phyloP scores from a whole-genome alignment of 352 stramenopile species.

The Elongisporangium prolatum region DNA sequence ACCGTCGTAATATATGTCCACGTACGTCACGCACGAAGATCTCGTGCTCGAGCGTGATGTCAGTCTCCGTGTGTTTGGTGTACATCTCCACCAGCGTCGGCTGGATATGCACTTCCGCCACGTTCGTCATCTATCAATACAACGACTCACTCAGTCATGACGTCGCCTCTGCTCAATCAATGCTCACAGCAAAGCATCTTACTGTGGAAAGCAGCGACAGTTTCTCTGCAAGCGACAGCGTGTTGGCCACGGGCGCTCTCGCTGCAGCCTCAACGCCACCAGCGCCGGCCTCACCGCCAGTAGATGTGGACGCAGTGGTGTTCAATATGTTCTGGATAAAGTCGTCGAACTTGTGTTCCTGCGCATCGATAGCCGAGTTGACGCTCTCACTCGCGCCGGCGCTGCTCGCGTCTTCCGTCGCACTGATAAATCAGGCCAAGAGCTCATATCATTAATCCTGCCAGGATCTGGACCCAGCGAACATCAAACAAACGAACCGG shows the following conservation, averaged over 20 bases:
- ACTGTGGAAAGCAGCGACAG: constrained; percentile 71
- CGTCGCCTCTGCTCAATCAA: background rate
- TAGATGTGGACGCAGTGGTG: constrained; percentile 21
- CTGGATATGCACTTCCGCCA: constrained; percentile 80
- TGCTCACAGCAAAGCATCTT: constrained; percentile 1
- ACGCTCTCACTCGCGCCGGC: constrained; percentile 33
- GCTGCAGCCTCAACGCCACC: constrained; percentile 19
- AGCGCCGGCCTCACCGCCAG: constrained; percentile 21
- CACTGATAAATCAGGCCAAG: constrained; percentile 13
- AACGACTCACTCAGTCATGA: background rate
- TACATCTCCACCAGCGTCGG: constrained; percentile 79
- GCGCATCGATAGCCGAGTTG: constrained; percentile 55
- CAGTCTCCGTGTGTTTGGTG: constrained; percentile 80
- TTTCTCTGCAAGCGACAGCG: constrained; percentile 73
- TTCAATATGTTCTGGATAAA: constrained; percentile 87
- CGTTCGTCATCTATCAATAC: constrained; percentile 38
- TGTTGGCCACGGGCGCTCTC: constrained; percentile 8
- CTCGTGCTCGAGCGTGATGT: constrained; percentile 80
- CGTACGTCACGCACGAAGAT: constrained; percentile 25
- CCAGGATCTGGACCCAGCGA: background rate
- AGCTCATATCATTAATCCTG: background rate
- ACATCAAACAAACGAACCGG: constrained; percentile 25
- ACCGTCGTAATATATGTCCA: background rate
- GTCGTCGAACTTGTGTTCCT: constrained; percentile 74
- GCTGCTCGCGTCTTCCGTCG: constrained; percentile 34